Percentiles rank a stretch among this genome's conserved stretches.
These are phyloP conservation scores for Russula foetens DNA, from an alignment of 768 basidiomycete genomes.

Conservation along the genomic window DNA sequence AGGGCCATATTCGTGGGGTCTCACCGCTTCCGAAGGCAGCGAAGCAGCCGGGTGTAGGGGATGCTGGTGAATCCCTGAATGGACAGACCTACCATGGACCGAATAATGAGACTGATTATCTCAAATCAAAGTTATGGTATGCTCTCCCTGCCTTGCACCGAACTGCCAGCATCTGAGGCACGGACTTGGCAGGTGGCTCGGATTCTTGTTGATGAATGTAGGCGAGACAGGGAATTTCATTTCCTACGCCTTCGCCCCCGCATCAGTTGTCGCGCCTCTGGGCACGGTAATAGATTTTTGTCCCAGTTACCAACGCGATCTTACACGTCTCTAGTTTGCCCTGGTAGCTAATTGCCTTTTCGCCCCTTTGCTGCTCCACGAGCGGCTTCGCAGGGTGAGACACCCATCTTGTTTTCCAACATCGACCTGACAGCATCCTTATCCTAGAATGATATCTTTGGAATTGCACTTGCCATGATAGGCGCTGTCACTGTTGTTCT, in stretches of 20 bases:
- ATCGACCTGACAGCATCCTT: conserved; percentile 13
- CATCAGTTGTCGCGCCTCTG: conserved; percentile 88
- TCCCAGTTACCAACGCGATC: conserved; percentile 6
- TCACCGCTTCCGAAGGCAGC: not conserved
- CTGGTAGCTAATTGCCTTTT: conserved; percentile 95
- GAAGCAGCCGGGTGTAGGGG: not conserved
- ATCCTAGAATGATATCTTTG: conserved; percentile 63
- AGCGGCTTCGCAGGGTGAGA: conserved; percentile 70
- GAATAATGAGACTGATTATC: conserved; percentile 56
- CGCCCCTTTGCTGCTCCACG: conserved; percentile 76
- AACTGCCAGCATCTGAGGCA: not conserved
- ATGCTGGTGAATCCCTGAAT: not conserved
- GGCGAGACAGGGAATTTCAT: conserved; percentile 89
- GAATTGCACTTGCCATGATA: conserved; percentile 71
- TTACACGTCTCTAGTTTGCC: conserved; percentile 51
- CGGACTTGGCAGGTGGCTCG: conserved; percentile 62
- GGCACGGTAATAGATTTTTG: conserved; percentile 64
- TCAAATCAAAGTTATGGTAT: conserved; percentile 80
- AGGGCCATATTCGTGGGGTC: not conserved
- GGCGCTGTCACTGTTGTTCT: conserved; percentile 93
- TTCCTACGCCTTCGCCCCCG: conserved; percentile 84
- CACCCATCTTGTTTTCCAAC: conserved; percentile 13
- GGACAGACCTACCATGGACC: not conserved
- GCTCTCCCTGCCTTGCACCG: conserved; percentile 19
- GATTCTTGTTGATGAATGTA: conserved; percentile 81